phyloP scores from a whole-genome alignment of 2,329 filamentous ascomycete genomes.

The Diaporthe ampelina region DNA sequence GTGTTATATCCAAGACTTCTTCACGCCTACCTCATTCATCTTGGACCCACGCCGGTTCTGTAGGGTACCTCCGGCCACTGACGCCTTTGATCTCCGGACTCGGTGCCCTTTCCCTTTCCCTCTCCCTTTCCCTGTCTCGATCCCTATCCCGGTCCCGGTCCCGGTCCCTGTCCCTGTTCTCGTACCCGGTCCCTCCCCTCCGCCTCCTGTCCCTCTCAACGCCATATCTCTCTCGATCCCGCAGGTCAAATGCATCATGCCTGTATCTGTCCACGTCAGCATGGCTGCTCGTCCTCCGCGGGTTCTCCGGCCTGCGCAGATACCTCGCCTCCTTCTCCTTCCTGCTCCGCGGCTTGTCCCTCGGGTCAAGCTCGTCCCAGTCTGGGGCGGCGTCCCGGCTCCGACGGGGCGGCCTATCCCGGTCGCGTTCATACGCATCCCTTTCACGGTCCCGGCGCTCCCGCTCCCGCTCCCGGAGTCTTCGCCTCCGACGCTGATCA shows the following conservation, averaged over 20 bases:
- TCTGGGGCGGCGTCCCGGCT: slow-evolving; percentile 48
- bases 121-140: slow-evolving; percentile 35
- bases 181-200: slow-evolving; percentile 46
- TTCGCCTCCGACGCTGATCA: slow-evolving; percentile 39
- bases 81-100: slow-evolving; percentile 54
- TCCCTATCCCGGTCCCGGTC: slow-evolving; percentile 40
- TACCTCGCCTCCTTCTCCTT: slow-evolving; percentile 52
- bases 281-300: slow-evolving; percentile 64
- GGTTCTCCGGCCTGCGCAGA: slow-evolving; percentile 56
- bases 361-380: slow-evolving; percentile 48
- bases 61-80: slow-evolving; percentile 56
- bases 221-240: slow-evolving; percentile 49
- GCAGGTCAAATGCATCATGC: slow-evolving; percentile 53
- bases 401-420: slow-evolving; percentile 45
- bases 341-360: slow-evolving; percentile 51
- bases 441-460: slow-evolving; percentile 50
- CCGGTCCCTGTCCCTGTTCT: slow-evolving; percentile 50
- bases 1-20: neutral
- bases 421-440: slow-evolving; percentile 37
- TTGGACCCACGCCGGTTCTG: slow-evolving; percentile 44
- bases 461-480: slow-evolving; percentile 44
- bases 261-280: slow-evolving; percentile 63
- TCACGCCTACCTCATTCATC: slow-evolving; percentile 24
- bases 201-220: slow-evolving; percentile 46
- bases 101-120: slow-evolving; percentile 45